Conservation (phyloP, 345 rosid genomes). For the Melastoma malabathricum region DNA sequence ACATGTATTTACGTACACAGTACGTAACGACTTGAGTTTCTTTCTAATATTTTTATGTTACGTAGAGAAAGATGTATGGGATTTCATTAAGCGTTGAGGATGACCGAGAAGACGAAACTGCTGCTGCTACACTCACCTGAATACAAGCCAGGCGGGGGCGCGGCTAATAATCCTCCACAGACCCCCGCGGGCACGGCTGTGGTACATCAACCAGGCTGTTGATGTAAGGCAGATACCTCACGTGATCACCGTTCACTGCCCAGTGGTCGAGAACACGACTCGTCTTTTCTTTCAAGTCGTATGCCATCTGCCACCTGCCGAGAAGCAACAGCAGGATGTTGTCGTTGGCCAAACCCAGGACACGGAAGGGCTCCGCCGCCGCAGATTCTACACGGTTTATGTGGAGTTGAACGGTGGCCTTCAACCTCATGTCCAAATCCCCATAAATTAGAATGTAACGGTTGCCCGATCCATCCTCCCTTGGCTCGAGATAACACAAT, state of each 20-base stretch:
- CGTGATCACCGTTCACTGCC: conserved; percentile 1
- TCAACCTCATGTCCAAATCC: conserved; percentile 17
- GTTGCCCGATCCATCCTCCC: not conserved
- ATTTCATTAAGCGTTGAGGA: too few relatives aligned
- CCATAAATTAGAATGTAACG: conserved; percentile 16
- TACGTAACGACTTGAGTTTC: too few relatives aligned
- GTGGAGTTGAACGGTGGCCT: conserved; percentile 7
- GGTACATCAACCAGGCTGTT: conserved; percentile 17
- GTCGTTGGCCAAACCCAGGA: conserved; percentile 14
- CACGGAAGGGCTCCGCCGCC: conserved; percentile 5
- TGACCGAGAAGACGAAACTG: too few relatives aligned
- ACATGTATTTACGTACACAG: too few relatives aligned
- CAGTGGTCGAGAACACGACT: not conserved
- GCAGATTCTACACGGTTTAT: not conserved
- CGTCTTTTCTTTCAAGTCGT: conserved; percentile 7
- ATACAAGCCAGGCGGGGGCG: too few relatives aligned
- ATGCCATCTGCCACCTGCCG: conserved; percentile 10
- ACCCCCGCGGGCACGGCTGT: not conserved
- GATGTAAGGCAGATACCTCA: conserved; percentile 22
- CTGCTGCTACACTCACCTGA: too few relatives aligned
- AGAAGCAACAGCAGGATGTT: conserved; percentile 11
- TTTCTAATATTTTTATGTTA: too few relatives aligned
- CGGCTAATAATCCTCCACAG: too few relatives aligned
- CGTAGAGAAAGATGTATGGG: too few relatives aligned
- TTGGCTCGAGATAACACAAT: conserved; percentile 23